Percentiles rank a stretch among this genome's conserved stretches.
These are phyloP conservation scores for Solanum chiquidenum DNA, from an alignment of 257 asterid genomes.

Conservation along the genomic window DNA sequence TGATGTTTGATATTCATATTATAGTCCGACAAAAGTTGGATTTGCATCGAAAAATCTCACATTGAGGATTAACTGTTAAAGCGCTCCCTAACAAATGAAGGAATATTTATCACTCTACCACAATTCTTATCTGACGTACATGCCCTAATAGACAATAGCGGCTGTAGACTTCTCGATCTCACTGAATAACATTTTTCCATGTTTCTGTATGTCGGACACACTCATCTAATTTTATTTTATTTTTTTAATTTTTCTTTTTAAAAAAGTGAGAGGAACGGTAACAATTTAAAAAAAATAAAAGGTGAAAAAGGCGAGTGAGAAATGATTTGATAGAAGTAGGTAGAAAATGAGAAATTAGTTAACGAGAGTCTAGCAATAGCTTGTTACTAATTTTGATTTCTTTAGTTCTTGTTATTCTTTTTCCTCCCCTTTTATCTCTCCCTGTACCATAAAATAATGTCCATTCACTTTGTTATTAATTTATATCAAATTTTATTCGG, in stretches of 20 bases:
- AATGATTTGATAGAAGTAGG: too few relatives aligned
- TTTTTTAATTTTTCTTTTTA: too few relatives aligned
- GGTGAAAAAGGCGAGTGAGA: not conserved
- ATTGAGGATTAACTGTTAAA: fast-evolving
- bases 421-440: not conserved
- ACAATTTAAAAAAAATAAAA: not conserved
- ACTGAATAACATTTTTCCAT: slow-evolving; percentile 48
- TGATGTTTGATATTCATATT: too few relatives aligned
- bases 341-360: not conserved
- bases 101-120: too few relatives aligned
- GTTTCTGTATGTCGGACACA: not conserved
- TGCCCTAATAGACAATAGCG: not conserved
- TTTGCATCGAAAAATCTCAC: too few relatives aligned
- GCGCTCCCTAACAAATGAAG: too few relatives aligned
- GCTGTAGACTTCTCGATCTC: slow-evolving; percentile 28
- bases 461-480: not conserved
- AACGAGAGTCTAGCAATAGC: not conserved
- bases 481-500: too few relatives aligned
- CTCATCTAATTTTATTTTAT: not conserved
- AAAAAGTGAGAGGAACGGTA: not conserved
- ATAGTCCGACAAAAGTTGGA: too few relatives aligned
- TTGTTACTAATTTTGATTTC: not conserved
- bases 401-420: not conserved
- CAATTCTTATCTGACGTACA: not conserved
- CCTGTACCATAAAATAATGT: not conserved